Conservation (phyloP, 139 green algal genomes). For the Closterium sp. region DNA sequence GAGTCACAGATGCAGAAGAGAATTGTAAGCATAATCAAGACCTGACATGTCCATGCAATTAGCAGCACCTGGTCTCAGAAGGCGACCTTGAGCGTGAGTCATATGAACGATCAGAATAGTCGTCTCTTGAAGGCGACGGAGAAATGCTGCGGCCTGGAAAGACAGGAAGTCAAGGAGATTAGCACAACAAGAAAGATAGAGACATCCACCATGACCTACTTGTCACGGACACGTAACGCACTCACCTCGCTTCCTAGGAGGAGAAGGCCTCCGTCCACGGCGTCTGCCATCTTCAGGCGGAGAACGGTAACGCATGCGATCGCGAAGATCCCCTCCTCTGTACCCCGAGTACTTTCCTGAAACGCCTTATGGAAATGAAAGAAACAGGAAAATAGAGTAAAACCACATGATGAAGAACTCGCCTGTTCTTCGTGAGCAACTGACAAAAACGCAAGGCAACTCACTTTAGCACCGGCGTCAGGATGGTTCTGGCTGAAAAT, state of each 20-base stretch:
- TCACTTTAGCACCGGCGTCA: background rate
- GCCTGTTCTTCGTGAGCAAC: background rate
- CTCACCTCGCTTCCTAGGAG: background rate
- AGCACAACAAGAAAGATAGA: background rate
- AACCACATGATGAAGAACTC: background rate
- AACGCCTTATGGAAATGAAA: background rate
- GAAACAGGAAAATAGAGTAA: background rate
- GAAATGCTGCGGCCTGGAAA: conserved; percentile 1
- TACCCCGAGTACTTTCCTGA: conserved; percentile 20
- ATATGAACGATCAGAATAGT: background rate
- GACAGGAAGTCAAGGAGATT: background rate
- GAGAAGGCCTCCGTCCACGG: conserved; percentile 3
- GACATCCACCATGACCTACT: too few relatives aligned
- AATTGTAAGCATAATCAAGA: too few relatives aligned
- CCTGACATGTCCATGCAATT: too few relatives aligned
- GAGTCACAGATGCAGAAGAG: too few relatives aligned
- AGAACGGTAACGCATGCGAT: conserved; percentile 5
- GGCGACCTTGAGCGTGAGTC: background rate
- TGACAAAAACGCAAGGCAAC: conserved; percentile 11
- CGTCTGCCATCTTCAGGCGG: conserved; percentile 2
- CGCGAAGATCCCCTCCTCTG: conserved; percentile 20
- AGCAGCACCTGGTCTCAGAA: too few relatives aligned
- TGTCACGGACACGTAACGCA: too few relatives aligned
- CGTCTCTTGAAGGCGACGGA: conserved; percentile 5
- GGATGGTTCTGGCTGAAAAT: too few relatives aligned